Base-by-base conservation (phyloP, 179 eudicot genomes). In the Beta corolliflora region DNA sequence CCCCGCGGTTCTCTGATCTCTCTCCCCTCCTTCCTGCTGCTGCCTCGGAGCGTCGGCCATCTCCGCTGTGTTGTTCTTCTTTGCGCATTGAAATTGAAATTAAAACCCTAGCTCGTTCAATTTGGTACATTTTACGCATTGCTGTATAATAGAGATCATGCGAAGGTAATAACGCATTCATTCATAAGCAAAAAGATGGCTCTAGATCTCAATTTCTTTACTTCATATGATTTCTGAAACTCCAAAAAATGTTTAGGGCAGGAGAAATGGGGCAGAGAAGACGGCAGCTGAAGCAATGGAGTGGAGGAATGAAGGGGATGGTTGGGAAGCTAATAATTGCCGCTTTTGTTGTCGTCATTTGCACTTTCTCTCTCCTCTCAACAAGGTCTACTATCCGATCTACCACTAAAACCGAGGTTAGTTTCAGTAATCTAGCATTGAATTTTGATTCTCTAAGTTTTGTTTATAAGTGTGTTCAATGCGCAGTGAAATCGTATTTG, bases 261-360 rank as follows among this genome's bases (percentile, higher is more conserved):
- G 86, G 81, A 77, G 85, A 85, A n/a, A 82, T 80, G 83, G 81
- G 76, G 21, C 88, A 71, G 72, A 80, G 88, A 74, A 78, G 88
- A 77, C 90, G 88, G 1, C 85, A 85, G 71, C 83, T 87, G 79
- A 89, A 85, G 89, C 92, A 89, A 79, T 85, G 86, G 76, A 85
- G 88, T 16, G 87, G 89, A 77, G 85, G 85, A 60, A 85, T 88
- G 29, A 90, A 82, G 85, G 89, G 91, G 11, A 82, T 88, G 73
- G 79, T 84, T 48, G 89, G 89, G 36, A 89, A 83, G 86, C 84
- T 88, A 4, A 66, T 86, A 2, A 21, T 92, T 80, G 93, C 90
- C 23, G 84, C 87, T 55, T 29, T 89, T 58, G 86, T 92, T 3
- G 81, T 92, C 31, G 85, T 91, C n/a, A 76, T 91, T 73, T 91